Evolutionary conservation across 306 rosid genomes (phyloP), one percentile per base, ranked within the genome.

Genomic region (Dicorynia guianensis): DNA sequence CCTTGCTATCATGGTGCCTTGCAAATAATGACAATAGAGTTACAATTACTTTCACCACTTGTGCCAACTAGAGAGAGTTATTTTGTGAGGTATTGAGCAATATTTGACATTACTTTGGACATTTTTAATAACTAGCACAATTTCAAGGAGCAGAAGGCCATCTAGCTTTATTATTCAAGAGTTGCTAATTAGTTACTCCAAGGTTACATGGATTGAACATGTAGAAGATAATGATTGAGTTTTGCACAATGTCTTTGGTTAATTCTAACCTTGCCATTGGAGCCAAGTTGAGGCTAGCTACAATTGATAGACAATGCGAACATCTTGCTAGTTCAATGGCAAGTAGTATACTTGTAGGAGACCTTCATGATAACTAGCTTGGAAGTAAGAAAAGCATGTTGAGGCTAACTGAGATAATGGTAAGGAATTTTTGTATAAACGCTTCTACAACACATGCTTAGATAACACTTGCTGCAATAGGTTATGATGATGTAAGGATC

Each of bases 201-300:
- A 93, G 98, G 93, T 93, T 17, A 87, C 87, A 39, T 94, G 97
- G 98, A 88, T 94, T 48, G 98, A 94, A 67, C 96, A 91, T 60
- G 91, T 87, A 1, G 95, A 91, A 82, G 88, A 84, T 61, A 90
- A 91, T 58, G 90, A 91, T 48, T 84, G 87, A n/a, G 54, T 77
- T 3, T 82, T 87, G 8, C 94, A 87, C 67, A 79, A 48, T 44
- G 73, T 90, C 85, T 4, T 61, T 94, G 1, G 88, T 94, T 3
- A 84, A 80, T 77, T 87, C 90, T 0, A 91, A 91, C 3, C 82
- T 91, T 40, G 97, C 94, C 34, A 91, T 88, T 64, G 98, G 98
- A 34, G 96, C 98, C 13, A 91, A 85, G 66, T 87, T 94, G 13
- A 91, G 98, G 98, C 74, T 91, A 11, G 90, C 93, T 39, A 78